Evolutionary conservation across 495 filamentous ascomycete genomes (phyloP), one percentile per base, ranked within the genome.

Genomic region (Cenococcum geophilum): DNA sequence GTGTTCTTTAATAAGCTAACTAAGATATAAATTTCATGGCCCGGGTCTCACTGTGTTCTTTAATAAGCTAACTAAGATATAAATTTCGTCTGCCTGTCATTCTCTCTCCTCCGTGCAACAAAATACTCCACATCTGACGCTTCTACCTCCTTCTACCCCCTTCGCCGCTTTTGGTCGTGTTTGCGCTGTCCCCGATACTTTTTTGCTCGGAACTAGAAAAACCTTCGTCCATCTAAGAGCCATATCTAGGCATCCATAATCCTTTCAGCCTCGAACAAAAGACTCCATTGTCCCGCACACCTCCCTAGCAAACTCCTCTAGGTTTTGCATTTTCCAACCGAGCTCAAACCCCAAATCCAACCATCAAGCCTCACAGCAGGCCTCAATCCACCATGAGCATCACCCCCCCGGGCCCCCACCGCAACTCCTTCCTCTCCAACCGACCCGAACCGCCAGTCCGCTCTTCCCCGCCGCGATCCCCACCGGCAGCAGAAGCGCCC

Each of bases 401-500:
- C 45, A 27, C 49, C 22, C 21, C 22, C 21, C 40, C 12, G 14
- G 40, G 2, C 14, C 49, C 49, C 21, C 49, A 27, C 49, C 49
- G 49, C 18, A 52, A 52, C 21, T 52, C 49, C 49, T 52, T 52
- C 21, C 49, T 52, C 23, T 52, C 49, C 21, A 52, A 52, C 49
- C 49, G 49, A 8, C 49, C 49, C 8, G 21, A 23, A 16, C 49
- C 18, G 25, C 49, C 49, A 52, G 49, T 23, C 21, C 20, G 14
- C 48, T 51, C 18, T 23, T 27, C 11, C 18, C 20, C 27, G 4
- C 54, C 54, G 6, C 56, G 4, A 18, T 34, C 56, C 18, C 56
- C 43, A 11, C 18, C 36, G 10, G 14, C 49, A 52, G 21, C 21
- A 34, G 21, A 16, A 52, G 18, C 49, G 25, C 49, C 49, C 5